Conservation (phyloP, 2,329 filamentous ascomycete species). For the Ophiosphaerella korrae region DNA sequence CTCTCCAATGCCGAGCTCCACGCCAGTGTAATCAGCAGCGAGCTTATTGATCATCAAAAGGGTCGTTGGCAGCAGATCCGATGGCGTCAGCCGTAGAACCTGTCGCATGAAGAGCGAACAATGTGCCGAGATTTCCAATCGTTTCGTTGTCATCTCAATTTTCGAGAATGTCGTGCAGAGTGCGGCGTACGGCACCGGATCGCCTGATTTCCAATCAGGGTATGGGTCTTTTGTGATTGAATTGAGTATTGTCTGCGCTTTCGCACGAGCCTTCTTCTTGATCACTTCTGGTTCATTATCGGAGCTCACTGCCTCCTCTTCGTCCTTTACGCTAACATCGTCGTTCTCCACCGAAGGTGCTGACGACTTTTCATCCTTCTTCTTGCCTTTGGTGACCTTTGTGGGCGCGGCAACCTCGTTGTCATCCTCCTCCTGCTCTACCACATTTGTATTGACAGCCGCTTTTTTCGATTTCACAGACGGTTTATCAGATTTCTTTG, state of each 20-base stretch:
- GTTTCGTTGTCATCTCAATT: slow-evolving; percentile 92
- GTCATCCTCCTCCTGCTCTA: slow-evolving; percentile 28
- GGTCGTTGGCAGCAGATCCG: slow-evolving; percentile 85
- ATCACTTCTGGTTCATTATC: slow-evolving; percentile 71
- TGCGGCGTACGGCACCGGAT: slow-evolving; percentile 91
- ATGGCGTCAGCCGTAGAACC: slow-evolving; percentile 87
- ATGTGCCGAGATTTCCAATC: slow-evolving; percentile 84
- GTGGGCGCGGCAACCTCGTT: slow-evolving; percentile 16
- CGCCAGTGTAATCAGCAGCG: slow-evolving; percentile 92
- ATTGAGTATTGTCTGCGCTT: slow-evolving; percentile 77
- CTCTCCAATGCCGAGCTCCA: slow-evolving; percentile 97
- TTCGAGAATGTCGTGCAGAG: slow-evolving; percentile 94
- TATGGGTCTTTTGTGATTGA: slow-evolving; percentile 77
- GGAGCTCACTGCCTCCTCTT: slow-evolving; percentile 57
- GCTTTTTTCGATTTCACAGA: slow-evolving; percentile 21
- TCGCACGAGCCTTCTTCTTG: slow-evolving; percentile 76
- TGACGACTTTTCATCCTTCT: slow-evolving; percentile 29
- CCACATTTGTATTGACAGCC: slow-evolving; percentile 18
- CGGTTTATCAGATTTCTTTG: slow-evolving; percentile 29
- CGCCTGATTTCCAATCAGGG: slow-evolving; percentile 89
- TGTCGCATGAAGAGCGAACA: slow-evolving; percentile 91
- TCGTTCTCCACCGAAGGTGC: slow-evolving; percentile 24
- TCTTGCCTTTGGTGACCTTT: slow-evolving; percentile 23
- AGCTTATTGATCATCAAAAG: slow-evolving; percentile 98
- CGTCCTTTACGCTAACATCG: slow-evolving; percentile 32